A percentile compares a stretch with the other conserved stretches of the same genome.
Evolutionary conservation across 75 land plant species (phyloP).

Genomic region (Sequoia sempervirens): DNA sequence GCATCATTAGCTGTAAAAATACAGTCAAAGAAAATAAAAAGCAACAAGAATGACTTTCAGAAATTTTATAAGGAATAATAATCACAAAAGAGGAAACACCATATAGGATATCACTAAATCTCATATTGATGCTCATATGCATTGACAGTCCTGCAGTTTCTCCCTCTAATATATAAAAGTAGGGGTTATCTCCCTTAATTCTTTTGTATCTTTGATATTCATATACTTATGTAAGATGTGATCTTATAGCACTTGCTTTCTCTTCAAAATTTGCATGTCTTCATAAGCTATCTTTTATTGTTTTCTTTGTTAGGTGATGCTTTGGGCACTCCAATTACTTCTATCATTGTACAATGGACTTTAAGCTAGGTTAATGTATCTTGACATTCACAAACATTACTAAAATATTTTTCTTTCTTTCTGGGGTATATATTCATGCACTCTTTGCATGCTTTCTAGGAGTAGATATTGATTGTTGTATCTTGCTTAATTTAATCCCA

Average conservation of each 20-base stretch:
- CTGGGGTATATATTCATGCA: background rate
- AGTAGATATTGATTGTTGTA: background rate
- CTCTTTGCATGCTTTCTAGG: background rate
- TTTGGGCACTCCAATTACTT: background rate
- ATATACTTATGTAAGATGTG: background rate
- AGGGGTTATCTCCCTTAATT: background rate
- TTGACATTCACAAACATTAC: background rate
- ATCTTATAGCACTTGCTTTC: background rate
- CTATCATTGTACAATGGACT: background rate
- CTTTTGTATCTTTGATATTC: background rate
- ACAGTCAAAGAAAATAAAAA: constrained; percentile 10
- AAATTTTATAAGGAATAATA: background rate
- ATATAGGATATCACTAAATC: background rate
- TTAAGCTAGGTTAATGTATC: background rate
- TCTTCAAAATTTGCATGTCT: background rate
- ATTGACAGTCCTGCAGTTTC: background rate
- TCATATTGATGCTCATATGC: background rate
- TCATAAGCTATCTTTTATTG: background rate
- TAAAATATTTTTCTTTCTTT: background rate
- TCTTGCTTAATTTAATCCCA: background rate
- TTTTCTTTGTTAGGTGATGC: background rate
- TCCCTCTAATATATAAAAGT: background rate
- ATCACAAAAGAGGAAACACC: background rate
- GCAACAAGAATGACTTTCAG: background rate
- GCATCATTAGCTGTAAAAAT: background rate